Conservation (phyloP, 2,329 filamentous ascomycete species). For the Fusarium buxicola region DNA sequence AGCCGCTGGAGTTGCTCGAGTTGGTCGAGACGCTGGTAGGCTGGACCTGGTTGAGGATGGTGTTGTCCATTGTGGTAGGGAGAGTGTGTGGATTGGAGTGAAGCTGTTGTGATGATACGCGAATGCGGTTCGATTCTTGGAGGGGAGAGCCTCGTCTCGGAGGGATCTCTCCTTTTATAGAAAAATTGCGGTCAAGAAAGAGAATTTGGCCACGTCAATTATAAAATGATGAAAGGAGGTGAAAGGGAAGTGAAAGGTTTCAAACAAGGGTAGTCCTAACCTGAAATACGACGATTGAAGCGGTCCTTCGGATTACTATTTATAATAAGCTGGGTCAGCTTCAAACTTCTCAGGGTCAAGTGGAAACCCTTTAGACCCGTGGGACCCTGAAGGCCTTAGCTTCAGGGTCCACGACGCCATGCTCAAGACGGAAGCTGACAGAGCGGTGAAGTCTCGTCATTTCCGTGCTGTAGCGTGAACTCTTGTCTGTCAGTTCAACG, state of each 20-base stretch:
- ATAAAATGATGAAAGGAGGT: slow-evolving; percentile 8
- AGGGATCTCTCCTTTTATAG: not conserved
- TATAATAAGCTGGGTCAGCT: slow-evolving; percentile 26
- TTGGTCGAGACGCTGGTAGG: slow-evolving; percentile 28
- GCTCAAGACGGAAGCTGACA: slow-evolving; percentile 30
- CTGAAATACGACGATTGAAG: not conserved
- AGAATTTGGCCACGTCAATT: slow-evolving; percentile 3
- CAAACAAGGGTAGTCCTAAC: slow-evolving; percentile 2
- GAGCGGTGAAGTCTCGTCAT: slow-evolving; percentile 33
- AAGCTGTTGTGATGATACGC: not conserved
- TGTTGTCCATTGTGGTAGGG: slow-evolving; percentile 11
- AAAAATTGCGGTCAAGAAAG: not conserved
- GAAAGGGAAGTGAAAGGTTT: slow-evolving; percentile 2
- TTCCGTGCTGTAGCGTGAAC: slow-evolving; percentile 12
- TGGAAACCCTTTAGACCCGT: slow-evolving; percentile 33
- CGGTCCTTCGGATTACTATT: slow-evolving; percentile 15
- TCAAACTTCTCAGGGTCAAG: slow-evolving; percentile 28
- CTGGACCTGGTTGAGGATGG: slow-evolving; percentile 18
- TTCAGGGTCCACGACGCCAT: slow-evolving; percentile 40
- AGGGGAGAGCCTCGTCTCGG: not conserved
- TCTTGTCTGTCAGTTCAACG: slow-evolving; percentile 13
- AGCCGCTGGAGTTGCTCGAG: slow-evolving; percentile 30
- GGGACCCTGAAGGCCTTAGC: slow-evolving; percentile 28
- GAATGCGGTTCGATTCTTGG: not conserved
- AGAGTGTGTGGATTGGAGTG: not conserved